Percentiles rank a stretch among this genome's conserved stretches.
Evolutionary conservation across 768 basidiomycete species (phyloP).

Genomic region (Fistulinella prunicolor): DNA sequence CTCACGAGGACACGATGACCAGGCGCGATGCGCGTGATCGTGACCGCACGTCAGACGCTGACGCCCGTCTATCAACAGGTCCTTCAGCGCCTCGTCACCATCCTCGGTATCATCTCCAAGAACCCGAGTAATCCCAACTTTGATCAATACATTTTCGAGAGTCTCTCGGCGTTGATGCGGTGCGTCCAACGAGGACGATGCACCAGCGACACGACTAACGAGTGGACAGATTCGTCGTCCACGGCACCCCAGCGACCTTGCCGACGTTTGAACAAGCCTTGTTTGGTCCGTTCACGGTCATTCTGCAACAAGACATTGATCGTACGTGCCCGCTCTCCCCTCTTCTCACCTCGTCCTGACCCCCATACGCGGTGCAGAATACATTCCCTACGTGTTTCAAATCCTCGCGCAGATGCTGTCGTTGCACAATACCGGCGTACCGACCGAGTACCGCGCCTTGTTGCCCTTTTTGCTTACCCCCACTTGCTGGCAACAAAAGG

Average conservation of each 20-base stretch:
- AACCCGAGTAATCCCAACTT: slow-evolving; percentile 98
- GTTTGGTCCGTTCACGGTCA: slow-evolving; percentile 83
- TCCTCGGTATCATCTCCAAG: slow-evolving; percentile 85
- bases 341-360: not conserved
- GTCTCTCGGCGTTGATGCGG: slow-evolving; percentile 91
- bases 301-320: slow-evolving; percentile 90
- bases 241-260: slow-evolving; percentile 63
- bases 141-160: slow-evolving; percentile 97
- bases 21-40: slow-evolving; percentile 93
- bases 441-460: slow-evolving; percentile 72
- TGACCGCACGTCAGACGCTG: slow-evolving; percentile 81
- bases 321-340: slow-evolving; percentile 46
- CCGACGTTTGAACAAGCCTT: slow-evolving; percentile 74
- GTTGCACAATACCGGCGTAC: slow-evolving; percentile 63
- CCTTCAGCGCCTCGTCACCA: slow-evolving; percentile 71
- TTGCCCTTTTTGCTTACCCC: slow-evolving; percentile 84
- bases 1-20: not conserved
- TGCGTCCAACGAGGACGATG: slow-evolving; percentile 31
- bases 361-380: slow-evolving; percentile 50
- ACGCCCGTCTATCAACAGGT: slow-evolving; percentile 63
- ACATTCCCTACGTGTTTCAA: slow-evolving; percentile 97
- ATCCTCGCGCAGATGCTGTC: slow-evolving; percentile 95
- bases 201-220: not conserved
- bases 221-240: slow-evolving; percentile 70
- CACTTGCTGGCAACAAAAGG: slow-evolving; percentile 88